Conservation (phyloP, 2,329 filamentous ascomycete species). For the Cordyceps fumosorosea region DNA sequence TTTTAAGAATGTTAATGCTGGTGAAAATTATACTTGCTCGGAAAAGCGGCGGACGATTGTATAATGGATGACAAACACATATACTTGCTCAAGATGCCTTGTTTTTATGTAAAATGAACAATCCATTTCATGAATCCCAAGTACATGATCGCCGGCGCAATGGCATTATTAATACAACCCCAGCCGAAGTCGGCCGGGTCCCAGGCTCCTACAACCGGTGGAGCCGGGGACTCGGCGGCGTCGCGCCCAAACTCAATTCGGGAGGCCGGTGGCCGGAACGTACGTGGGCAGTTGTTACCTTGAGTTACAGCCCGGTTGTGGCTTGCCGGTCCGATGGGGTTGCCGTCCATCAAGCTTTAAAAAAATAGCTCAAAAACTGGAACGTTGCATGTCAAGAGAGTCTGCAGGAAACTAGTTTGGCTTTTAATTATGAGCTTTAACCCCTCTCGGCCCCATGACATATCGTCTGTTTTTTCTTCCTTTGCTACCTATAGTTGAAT, state of each 20-base stretch:
- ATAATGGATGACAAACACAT: background rate
- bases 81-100: background rate
- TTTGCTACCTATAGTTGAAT: background rate
- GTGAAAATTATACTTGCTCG: background rate
- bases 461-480: background rate
- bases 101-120: background rate
- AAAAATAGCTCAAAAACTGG: slow-evolving; percentile 5
- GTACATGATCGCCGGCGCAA: background rate
- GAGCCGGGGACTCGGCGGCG: background rate
- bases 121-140: background rate
- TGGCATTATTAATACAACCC: background rate
- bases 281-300: background rate
- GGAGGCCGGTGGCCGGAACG: background rate
- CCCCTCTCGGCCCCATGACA: background rate
- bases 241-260: background rate
- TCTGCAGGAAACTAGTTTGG: background rate
- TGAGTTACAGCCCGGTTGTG: background rate
- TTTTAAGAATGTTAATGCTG: background rate
- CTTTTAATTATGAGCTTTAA: no score
- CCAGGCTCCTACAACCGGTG: background rate
- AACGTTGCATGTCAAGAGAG: slow-evolving; percentile 1
- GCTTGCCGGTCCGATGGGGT: background rate
- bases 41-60: background rate
- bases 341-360: background rate
- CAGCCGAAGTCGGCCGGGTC: background rate